Base-by-base conservation (phyloP, 768 basidiomycete genomes). In the Boletus tomentosulus region DNA sequence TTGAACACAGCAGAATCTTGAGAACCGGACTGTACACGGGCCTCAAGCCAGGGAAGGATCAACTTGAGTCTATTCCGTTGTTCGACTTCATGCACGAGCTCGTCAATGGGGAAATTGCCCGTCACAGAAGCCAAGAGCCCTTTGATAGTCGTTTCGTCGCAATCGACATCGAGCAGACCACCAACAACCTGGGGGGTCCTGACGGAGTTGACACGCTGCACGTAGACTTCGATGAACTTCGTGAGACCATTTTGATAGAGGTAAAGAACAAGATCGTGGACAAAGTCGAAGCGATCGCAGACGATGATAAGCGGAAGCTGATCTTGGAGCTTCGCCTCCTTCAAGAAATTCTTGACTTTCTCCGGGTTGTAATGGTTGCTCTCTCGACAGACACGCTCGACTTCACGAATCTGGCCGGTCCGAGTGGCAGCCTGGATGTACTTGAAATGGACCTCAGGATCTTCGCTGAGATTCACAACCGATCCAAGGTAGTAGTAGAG, bases 331-430 rank as follows among this genome's bases (percentile, higher is more conserved):
- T 97, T 95, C 65, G 97, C 95, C 68, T 99, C 97, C 73, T 98
- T 98, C 71, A 98, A 84, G 87, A 98, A 98, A 75, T 99, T 99
- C 81, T 99, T 98, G 82, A 98, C 97, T 74, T 99, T 99, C 78
- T 99, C 97, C 1, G 97, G 92, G 72, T 95, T 98, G 81, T 98
- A 98, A 74, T 78, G 79, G 74, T 98, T 98, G 71, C 90, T 93
- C 76, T 99, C 97, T 50, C 97, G 81, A 68, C 95, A 98, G 66
- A 99, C 96, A 44, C 97, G 93, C 74, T 99, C 97, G 53, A 99
- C 97, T 70, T 99, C 97, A 46, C 97, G 89, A 62, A 99, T 94
- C 69, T 98, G 97, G 39, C 96, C 95, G 28, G 97, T 99, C 27
- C 96, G 86, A 2, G 94, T 96, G 6, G 97, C 97, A 27, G 97